Percentiles rank a stretch among this genome's conserved stretches.
Conservation (phyloP, 2,329 filamentous ascomycete genomes). For the Nigrospora osmanthi region DNA sequence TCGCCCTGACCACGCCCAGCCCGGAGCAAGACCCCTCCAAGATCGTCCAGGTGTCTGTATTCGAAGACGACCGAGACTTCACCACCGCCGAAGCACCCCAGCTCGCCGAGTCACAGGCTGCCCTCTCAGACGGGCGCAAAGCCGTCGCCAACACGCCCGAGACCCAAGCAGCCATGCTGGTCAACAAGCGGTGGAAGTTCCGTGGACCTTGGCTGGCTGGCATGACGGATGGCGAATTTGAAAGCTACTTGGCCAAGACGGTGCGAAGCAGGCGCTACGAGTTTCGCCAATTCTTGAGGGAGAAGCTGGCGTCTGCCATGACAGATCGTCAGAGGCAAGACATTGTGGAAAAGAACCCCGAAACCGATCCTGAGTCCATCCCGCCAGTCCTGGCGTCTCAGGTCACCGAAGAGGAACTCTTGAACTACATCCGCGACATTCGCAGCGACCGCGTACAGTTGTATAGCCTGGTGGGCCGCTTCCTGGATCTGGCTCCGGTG, state of each 20-base stretch:
- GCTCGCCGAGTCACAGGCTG: neutral
- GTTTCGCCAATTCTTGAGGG: constrained; percentile 47
- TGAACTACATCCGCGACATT: constrained; percentile 42
- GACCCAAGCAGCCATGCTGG: constrained; percentile 13
- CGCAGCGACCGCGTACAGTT: constrained; percentile 43
- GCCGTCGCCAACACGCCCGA: constrained; percentile 17
- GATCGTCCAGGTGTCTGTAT: constrained; percentile 37
- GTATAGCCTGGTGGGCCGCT: constrained; percentile 48
- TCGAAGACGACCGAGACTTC: constrained; percentile 49
- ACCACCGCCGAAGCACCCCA: constrained; percentile 26
- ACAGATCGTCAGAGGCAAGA: constrained; percentile 26
- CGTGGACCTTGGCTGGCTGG: constrained; percentile 58
- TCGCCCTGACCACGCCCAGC: constrained; percentile 56
- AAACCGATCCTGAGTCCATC: constrained; percentile 11
- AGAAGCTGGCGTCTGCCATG: constrained; percentile 37
- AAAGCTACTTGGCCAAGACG: constrained; percentile 42
- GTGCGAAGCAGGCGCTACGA: constrained; percentile 45
- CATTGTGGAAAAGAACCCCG: constrained; percentile 30
- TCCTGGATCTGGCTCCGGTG: constrained; percentile 54
- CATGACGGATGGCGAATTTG: constrained; percentile 53
- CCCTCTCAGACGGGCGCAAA: neutral
- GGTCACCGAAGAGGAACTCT: constrained; percentile 43
- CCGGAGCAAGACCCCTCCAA: constrained; percentile 8
- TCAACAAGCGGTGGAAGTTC: constrained; percentile 57
- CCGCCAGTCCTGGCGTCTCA: constrained; percentile 21